Evolutionary conservation across 2,329 filamentous ascomycete genomes (phyloP).

Genomic region (Diaporthe sp.): DNA sequence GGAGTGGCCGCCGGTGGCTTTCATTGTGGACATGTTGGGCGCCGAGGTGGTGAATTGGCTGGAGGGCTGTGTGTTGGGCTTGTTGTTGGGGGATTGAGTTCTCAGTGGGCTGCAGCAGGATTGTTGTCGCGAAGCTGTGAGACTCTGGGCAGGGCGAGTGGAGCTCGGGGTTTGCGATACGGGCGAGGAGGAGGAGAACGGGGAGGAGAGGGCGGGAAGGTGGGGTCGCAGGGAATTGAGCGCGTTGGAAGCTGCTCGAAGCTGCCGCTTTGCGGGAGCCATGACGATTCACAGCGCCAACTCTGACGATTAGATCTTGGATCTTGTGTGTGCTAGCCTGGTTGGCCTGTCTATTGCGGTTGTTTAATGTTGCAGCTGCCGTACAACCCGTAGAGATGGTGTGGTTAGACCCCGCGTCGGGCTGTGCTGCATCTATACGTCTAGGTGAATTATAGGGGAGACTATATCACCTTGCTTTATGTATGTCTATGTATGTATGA

Average conservation of each 20-base stretch:
- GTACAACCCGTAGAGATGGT: neutral
- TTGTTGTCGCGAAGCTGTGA: neutral
- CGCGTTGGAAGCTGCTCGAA: slow-evolving; percentile 32
- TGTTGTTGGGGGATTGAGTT: neutral
- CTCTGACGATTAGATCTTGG: slow-evolving; percentile 22
- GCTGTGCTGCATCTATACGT: neutral
- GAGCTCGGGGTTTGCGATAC: neutral
- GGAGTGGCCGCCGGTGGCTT: slow-evolving; percentile 52
- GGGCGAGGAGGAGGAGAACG: neutral
- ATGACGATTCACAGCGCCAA: neutral
- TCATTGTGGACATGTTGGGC: slow-evolving; percentile 51
- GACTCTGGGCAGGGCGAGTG: neutral
- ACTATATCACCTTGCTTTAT: neutral
- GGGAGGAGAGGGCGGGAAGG: neutral
- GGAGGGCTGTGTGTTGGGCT: neutral
- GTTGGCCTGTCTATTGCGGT: neutral
- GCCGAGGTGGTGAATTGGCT: slow-evolving; percentile 34
- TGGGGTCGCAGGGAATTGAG: slow-evolving; percentile 22
- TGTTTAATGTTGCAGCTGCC: neutral
- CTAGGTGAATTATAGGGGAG: neutral
- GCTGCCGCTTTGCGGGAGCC: slow-evolving; percentile 17
- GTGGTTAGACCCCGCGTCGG: slow-evolving; percentile 5
- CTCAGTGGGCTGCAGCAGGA: slow-evolving; percentile 25
- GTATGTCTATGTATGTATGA: neutral
- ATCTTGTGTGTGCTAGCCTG: neutral